Conservation (phyloP, 2,329 filamentous ascomycete species). For the Canariomyces notabilis region DNA sequence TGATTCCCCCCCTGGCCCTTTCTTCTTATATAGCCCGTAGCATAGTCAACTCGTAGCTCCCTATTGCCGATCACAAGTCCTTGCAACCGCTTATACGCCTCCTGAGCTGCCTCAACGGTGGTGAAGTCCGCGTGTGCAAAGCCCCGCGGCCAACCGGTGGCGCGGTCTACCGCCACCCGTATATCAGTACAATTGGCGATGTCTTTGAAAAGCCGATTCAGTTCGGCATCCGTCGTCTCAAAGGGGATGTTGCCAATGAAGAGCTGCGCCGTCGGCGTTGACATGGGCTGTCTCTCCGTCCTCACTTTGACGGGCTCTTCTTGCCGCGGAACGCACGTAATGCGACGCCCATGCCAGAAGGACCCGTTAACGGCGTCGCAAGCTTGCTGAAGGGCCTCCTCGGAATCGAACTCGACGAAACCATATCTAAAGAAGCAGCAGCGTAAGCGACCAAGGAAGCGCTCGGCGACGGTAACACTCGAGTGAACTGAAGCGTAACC, state of each 20-base stretch:
- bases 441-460: constrained; percentile 12
- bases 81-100: constrained; percentile 52
- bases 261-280: constrained; percentile 36
- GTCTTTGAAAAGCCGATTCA: constrained; percentile 70
- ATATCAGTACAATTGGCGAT: constrained; percentile 69
- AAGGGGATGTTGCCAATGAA: constrained; percentile 85
- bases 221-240: constrained; percentile 76
- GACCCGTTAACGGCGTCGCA: constrained; percentile 29
- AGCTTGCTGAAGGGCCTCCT: constrained; percentile 25
- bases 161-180: constrained; percentile 75
- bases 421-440: constrained; percentile 26
- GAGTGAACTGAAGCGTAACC: constrained; percentile 7
- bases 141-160: constrained; percentile 74
- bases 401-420: constrained; percentile 29
- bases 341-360: constrained; percentile 37
- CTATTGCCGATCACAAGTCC: constrained; percentile 61
- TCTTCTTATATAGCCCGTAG: constrained; percentile 24
- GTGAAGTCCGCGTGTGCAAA: constrained; percentile 81
- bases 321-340: constrained; percentile 25
- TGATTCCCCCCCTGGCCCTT: not conserved
- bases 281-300: not conserved
- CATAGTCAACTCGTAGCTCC: constrained; percentile 61
- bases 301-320: not conserved
- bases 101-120: constrained; percentile 59
- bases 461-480: not conserved